Conservation (phyloP, 2,329 filamentous ascomycete genomes). For the Gnomoniopsis sp. region DNA sequence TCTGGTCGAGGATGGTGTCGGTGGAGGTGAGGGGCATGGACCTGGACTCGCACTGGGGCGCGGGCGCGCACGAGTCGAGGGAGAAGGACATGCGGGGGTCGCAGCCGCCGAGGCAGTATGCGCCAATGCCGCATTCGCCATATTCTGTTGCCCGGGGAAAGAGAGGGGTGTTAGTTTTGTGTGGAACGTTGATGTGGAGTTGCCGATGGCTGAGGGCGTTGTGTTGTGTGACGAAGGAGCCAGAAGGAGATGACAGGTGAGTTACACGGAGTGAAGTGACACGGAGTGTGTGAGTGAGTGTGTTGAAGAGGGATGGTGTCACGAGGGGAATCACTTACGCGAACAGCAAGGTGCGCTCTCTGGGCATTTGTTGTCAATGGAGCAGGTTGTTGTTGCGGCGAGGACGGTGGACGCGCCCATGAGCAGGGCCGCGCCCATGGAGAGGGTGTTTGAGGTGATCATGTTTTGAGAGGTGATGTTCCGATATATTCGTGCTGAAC, state of each 20-base stretch:
- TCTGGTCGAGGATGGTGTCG: conserved; percentile 66
- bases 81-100: conserved; percentile 81
- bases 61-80: conserved; percentile 81
- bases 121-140: conserved; percentile 86
- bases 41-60: conserved; percentile 73
- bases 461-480: conserved; percentile 21
- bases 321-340: conserved; percentile 53
- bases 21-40: conserved; percentile 72
- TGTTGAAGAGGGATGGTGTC: neutral
- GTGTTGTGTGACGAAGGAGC: neutral
- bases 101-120: conserved; percentile 94
- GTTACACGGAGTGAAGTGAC: neutral
- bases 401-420: conserved; percentile 33
- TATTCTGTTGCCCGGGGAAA: conserved; percentile 60
- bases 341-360: conserved; percentile 73
- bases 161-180: conserved; percentile 13
- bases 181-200: neutral
- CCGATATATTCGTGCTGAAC: neutral
- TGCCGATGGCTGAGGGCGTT: neutral
- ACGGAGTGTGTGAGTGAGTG: neutral
- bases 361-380: conserved; percentile 61
- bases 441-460: conserved; percentile 23
- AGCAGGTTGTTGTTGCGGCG: conserved; percentile 39
- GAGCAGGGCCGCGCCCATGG: conserved; percentile 37
- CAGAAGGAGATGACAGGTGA: neutral